Evolutionary conservation across 352 stramenopile genomes (phyloP).

Genomic region (Globisporangium cystogenes): DNA sequence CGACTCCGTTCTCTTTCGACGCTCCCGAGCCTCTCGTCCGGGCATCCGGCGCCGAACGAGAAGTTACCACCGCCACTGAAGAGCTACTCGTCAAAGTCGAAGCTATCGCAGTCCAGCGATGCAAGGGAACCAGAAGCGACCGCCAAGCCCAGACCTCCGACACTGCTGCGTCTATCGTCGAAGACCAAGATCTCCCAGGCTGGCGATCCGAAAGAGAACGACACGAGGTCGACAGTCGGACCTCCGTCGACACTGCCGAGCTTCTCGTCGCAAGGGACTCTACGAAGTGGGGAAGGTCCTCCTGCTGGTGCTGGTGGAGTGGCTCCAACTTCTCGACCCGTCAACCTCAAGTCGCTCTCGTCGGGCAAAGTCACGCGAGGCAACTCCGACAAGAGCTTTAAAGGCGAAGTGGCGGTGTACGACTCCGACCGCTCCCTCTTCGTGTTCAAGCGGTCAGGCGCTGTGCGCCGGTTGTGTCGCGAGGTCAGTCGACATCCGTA

Average conservation of each 20-base stretch:
- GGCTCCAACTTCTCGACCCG: too few relatives aligned
- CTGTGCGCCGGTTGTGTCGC: constrained; percentile 14
- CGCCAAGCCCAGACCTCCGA: background rate
- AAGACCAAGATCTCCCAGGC: background rate
- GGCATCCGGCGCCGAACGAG: background rate
- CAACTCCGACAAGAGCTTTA: background rate
- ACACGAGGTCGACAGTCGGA: background rate
- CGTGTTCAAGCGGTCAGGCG: constrained; percentile 19
- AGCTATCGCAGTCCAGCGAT: background rate
- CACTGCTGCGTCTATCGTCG: background rate
- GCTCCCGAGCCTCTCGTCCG: background rate
- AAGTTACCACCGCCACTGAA: background rate
- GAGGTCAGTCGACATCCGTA: constrained; percentile 22
- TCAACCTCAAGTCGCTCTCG: background rate
- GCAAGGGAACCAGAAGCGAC: background rate
- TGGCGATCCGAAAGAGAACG: background rate
- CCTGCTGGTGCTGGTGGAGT: background rate
- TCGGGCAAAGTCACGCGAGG: background rate
- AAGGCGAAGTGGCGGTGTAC: constrained; percentile 11
- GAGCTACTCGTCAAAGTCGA: background rate
- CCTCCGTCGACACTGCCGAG: background rate
- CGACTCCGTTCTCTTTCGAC: background rate
- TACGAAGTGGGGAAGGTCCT: too few relatives aligned
- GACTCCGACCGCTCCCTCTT: constrained; percentile 21
- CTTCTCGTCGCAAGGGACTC: background rate